Percentiles rank a stretch among this genome's conserved stretches.
Conservation (phyloP, 2,329 filamentous ascomycete species). For the Pseudocercospora musae region DNA sequence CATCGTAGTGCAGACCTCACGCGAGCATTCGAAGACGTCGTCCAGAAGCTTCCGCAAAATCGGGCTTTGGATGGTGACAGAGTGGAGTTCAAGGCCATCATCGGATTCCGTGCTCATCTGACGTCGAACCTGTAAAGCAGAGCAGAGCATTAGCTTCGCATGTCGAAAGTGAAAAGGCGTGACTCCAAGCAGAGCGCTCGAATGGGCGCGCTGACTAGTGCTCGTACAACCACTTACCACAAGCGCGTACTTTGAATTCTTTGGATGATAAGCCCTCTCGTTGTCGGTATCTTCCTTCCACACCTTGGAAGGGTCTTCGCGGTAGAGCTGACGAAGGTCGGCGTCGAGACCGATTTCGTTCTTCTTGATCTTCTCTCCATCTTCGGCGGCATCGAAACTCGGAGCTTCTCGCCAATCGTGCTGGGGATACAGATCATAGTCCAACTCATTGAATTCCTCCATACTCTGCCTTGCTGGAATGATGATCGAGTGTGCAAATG, state of each 20-base stretch:
- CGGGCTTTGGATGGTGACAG: slow-evolving; percentile 37
- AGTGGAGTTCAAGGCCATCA: slow-evolving; percentile 26
- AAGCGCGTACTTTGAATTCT: slow-evolving; percentile 24
- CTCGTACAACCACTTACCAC: slow-evolving; percentile 10
- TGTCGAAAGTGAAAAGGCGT: too few relatives aligned
- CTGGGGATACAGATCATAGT: not conserved
- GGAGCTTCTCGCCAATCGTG: not conserved
- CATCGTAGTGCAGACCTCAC: slow-evolving; percentile 33
- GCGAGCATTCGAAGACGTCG: slow-evolving; percentile 33
- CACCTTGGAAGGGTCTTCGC: not conserved
- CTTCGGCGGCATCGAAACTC: not conserved
- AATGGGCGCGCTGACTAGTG: not conserved
- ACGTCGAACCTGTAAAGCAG: slow-evolving; percentile 10
- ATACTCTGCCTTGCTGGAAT: not conserved
- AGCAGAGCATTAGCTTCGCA: not conserved
- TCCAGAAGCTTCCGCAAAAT: slow-evolving; percentile 34
- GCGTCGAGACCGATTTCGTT: not conserved
- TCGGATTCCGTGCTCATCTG: slow-evolving; percentile 22
- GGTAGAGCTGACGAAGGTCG: slow-evolving; percentile 5
- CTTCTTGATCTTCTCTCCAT: not conserved
- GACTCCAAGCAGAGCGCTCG: not conserved
- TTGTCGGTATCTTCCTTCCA: slow-evolving; percentile 7
- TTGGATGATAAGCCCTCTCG: slow-evolving; percentile 6
- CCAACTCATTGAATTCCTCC: not conserved
- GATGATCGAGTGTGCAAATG: not conserved